Conservation (phyloP, 176 grass and related monocot genomes). For the Carex pumila region DNA sequence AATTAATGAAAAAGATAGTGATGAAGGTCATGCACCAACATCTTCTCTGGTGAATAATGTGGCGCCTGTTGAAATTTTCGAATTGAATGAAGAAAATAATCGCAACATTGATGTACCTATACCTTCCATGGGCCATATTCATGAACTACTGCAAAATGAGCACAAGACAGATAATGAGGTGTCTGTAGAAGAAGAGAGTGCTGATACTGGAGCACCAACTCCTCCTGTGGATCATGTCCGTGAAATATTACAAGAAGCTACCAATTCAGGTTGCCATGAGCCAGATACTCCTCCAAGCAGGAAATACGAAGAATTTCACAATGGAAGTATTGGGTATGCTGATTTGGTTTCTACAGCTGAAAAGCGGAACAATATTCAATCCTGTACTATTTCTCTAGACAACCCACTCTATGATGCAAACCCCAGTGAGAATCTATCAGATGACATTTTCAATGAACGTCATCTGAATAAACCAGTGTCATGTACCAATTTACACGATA, state of each 20-base stretch:
- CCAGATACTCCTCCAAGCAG: neutral
- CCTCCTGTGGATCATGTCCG: neutral
- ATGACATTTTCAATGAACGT: neutral
- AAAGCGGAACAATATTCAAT: neutral
- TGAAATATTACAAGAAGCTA: slow-evolving; percentile 14
- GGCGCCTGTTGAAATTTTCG: neutral
- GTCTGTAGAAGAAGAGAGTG: neutral
- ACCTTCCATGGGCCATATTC: neutral
- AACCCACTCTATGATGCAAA: neutral
- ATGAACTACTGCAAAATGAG: slow-evolving; percentile 17
- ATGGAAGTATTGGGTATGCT: neutral
- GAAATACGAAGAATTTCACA: neutral
- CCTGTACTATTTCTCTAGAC: slow-evolving; percentile 1
- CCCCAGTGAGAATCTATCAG: neutral
- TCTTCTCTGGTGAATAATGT: neutral
- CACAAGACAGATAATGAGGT: neutral
- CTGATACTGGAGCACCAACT: neutral
- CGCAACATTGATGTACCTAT: neutral
- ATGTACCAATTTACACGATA: neutral
- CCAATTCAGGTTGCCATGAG: neutral
- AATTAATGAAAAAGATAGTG: neutral
- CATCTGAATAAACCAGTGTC: neutral
- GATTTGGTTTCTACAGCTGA: neutral
- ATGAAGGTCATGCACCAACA: neutral
- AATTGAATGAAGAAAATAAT: neutral